Percentiles rank a stretch among this genome's conserved stretches.
These are phyloP conservation scores for Priceomyces melissophilus DNA, from an alignment of 805 yeast species.

Conservation along the genomic window DNA sequence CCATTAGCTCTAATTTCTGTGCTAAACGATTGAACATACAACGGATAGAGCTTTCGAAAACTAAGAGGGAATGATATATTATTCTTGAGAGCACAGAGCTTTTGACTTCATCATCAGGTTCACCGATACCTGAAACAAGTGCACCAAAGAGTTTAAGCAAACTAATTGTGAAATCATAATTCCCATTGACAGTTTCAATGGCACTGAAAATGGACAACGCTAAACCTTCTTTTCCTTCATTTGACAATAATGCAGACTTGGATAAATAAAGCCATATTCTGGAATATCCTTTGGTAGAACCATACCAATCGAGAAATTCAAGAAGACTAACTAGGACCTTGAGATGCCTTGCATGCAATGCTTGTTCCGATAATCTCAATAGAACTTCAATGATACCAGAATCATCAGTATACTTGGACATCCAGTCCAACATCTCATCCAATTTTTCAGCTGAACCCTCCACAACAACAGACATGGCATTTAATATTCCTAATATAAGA, in stretches of 20 bases:
- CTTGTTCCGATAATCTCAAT: slow-evolving; percentile 64
- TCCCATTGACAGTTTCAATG: slow-evolving; percentile 66
- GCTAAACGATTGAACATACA: slow-evolving; percentile 60
- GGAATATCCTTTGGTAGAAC: slow-evolving; percentile 40
- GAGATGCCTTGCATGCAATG: slow-evolving; percentile 54
- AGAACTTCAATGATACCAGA: slow-evolving; percentile 62
- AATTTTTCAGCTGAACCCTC: slow-evolving; percentile 26
- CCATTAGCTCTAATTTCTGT: slow-evolving; percentile 63
- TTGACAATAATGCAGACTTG: slow-evolving; percentile 62
- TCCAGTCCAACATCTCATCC: slow-evolving; percentile 31
- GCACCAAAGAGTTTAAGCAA: slow-evolving; percentile 53
- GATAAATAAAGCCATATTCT: slow-evolving; percentile 79
- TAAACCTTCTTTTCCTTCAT: slow-evolving; percentile 59
- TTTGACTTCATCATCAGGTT: slow-evolving; percentile 29
- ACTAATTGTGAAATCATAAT: slow-evolving; percentile 60
- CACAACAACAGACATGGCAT: slow-evolving; percentile 48
- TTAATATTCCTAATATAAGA: slow-evolving; percentile 46
- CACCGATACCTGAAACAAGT: slow-evolving; percentile 46
- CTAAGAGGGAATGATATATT: slow-evolving; percentile 53
- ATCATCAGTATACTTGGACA: slow-evolving; percentile 48
- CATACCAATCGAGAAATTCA: slow-evolving; percentile 35
- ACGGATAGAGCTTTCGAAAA: slow-evolving; percentile 68
- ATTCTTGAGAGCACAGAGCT: slow-evolving; percentile 54
- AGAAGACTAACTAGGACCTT: slow-evolving; percentile 43
- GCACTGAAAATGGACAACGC: slow-evolving; percentile 63